Evolutionary conservation across 495 filamentous ascomycete genomes (phyloP).

Genomic region (Trichocladium uniseriatum): DNA sequence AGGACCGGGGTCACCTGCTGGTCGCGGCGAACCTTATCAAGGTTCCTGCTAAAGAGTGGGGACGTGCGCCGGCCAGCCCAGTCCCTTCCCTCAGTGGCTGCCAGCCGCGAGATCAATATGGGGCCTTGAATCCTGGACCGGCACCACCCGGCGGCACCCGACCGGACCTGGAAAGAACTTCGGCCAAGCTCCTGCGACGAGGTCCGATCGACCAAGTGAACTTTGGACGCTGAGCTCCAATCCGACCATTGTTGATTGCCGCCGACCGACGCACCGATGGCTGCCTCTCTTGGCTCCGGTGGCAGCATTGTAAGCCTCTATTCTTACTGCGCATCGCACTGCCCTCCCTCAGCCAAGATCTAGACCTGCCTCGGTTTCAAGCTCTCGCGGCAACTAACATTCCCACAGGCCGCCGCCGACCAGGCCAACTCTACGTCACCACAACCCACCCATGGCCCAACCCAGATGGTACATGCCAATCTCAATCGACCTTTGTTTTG

Average conservation of each 20-base stretch:
- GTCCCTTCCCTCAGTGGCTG: too few relatives aligned
- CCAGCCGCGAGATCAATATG: too few relatives aligned
- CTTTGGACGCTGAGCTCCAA: too few relatives aligned
- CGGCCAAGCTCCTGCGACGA: background rate
- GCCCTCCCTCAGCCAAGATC: too few relatives aligned
- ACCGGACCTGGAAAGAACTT: conserved; percentile 4
- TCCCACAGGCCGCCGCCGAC: conserved; percentile 1
- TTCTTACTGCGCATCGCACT: too few relatives aligned
- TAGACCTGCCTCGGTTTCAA: background rate
- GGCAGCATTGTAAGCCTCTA: conserved; percentile 13
- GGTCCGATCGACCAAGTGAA: too few relatives aligned
- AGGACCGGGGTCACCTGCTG: too few relatives aligned
- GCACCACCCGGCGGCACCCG: conserved; percentile 6
- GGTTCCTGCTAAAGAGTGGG: too few relatives aligned
- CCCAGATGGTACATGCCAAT: conserved; percentile 4
- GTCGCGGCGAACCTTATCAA: too few relatives aligned
- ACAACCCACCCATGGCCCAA: background rate
- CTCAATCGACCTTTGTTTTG: background rate
- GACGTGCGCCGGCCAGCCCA: too few relatives aligned
- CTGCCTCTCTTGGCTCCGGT: conserved; percentile 9
- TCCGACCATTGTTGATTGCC: background rate
- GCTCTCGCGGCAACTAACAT: background rate
- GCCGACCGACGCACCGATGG: conserved; percentile 9
- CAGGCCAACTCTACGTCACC: background rate
- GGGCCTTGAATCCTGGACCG: background rate